Base-by-base conservation (phyloP, 164 flowering plant genomes). In the Paratinospora sagittata region DNA sequence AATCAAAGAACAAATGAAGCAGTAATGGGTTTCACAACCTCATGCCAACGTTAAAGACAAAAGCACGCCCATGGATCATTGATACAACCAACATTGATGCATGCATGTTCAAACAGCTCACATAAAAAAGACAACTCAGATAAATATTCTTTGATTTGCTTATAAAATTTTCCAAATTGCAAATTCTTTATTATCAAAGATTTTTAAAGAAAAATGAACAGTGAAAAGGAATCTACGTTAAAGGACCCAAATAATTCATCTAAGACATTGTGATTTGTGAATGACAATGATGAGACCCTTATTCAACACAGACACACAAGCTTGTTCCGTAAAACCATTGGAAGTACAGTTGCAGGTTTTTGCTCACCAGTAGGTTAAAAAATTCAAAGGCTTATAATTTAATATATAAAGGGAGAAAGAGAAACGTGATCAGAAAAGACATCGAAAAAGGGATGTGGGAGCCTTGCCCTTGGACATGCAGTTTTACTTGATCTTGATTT, bases 1-100 rank as follows among this genome's bases (percentile, higher is more conserved):
- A 68, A 68, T 26, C 10, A 52, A 66, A 39, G 47, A 45, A 64
- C 21, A 64, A 30, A 55, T 55, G 60, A 64, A n/a, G 16, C 6
- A 63, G 19, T 3, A 6, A 63, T 3, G 23, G 3, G 13, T 30
- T 63, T 63, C 13, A 2, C 7, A 63, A 13, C 7, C 4, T 14
- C 2, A 27, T 21, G 19, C 66, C 66, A 63, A 63, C 6, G 24
- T 58, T 10, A 58, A 58, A 47, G 8, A 19, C 6, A 47, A 47
- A 14, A 14, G 11, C 30, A 61, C 1, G n/a, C 8, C 13, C 27
- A 24, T 26, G 17, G 34, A 27, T 27, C 33, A 2, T 27, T 27
- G 58, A 52, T 16, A 52, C 58, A 52, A 11, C 43, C 43, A 39
- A n/a, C n/a, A n/a, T n/a, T n/a, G 4, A 30, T 30, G 34, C 4